Percentiles rank a stretch among this genome's conserved stretches.
These are phyloP conservation scores for Backusella luteola DNA, from an alignment of 192 early-diverging fungal genomes.

Conservation along the genomic window DNA sequence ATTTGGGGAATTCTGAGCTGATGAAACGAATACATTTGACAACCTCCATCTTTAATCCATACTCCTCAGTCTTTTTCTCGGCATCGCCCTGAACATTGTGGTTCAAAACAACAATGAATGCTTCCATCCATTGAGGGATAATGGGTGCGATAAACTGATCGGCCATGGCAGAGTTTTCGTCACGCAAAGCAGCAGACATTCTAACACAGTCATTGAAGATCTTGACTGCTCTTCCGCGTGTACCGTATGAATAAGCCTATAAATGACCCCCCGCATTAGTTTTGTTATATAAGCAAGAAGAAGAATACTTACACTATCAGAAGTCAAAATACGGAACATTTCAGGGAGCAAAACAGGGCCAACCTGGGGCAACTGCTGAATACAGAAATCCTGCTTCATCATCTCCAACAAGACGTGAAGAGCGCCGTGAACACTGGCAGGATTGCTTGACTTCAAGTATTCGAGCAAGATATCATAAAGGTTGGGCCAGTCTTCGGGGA, in stretches of 20 bases:
- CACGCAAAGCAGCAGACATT: slow-evolving; percentile 78
- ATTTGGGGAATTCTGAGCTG: slow-evolving; percentile 62
- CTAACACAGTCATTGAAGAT: slow-evolving; percentile 87
- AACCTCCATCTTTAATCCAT: slow-evolving; percentile 71
- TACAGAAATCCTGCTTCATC: slow-evolving; percentile 82
- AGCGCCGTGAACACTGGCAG: slow-evolving; percentile 81
- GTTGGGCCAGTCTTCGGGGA: slow-evolving; percentile 92
- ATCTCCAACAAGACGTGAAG: slow-evolving; percentile 88
- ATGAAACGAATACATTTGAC: slow-evolving; percentile 65
- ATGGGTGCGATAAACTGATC: slow-evolving; percentile 72
- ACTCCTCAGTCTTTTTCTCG: slow-evolving; percentile 49
- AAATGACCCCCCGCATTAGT: neutral
- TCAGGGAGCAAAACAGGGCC: slow-evolving; percentile 82
- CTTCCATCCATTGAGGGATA: slow-evolving; percentile 75
- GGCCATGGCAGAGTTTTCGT: slow-evolving; percentile 69
- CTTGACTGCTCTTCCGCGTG: slow-evolving; percentile 71
- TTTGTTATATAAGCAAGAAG: neutral
- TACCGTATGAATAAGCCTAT: slow-evolving; percentile 61
- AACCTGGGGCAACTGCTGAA: slow-evolving; percentile 81
- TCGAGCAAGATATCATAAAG: slow-evolving; percentile 76
- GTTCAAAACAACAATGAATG: slow-evolving; percentile 64
- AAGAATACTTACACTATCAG: slow-evolving; percentile 43
- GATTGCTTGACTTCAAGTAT: slow-evolving; percentile 58
- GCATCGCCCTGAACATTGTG: slow-evolving; percentile 44
- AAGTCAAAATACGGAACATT: slow-evolving; percentile 75